Base-by-base conservation (phyloP, 805 yeast genomes). In the Nakazawaea molendinolei region DNA sequence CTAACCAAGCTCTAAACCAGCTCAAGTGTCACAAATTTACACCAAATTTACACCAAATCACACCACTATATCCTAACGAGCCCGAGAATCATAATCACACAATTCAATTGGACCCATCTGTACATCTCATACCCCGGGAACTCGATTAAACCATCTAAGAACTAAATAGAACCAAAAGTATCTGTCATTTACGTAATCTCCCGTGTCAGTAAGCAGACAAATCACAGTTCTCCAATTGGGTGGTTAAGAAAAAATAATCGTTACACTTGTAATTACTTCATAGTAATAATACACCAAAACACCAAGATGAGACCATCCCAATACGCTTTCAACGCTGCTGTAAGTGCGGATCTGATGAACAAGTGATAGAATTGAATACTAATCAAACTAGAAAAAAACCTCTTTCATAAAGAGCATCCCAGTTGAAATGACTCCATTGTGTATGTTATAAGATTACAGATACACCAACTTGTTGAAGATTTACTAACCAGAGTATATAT, bases 371-470 rank as follows among this genome's bases (percentile, higher is more conserved):
- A 7, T 23, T 19, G n/a, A 13, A 14, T 17, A 22, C 21, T 29
- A 20, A 20, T n/a, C 23, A 29, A 5, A 17, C 5, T 37, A 45
- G 41, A 44, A 48, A 31, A 40, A 47, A 29, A 23, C 43, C 5
- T 38, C 48, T 10, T 44, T 49, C 45, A 26, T 53, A 29, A 53
- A 42, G 30, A 41, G 26, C 28, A 47, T 73, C 37, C 79, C 79
- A 50, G 68, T 73, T 37, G 80, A 74, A 58, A 56, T 74, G 49
- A 69, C 75, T 40, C 80, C 80, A 52, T 61, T 74, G 45, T 71
- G 44, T 41, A 38, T 19, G 45, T 42, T n/a, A 20, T 16, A 20
- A 12, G 15, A 31, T 27, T 31, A 31, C n/a, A n/a, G n/a, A n/a
- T n/a, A n/a, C n/a, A n/a, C n/a, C n/a, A n/a, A n/a, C n/a, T n/a